Conservation (phyloP, 176 grass and related monocot species). For the Carex littledalei region DNA sequence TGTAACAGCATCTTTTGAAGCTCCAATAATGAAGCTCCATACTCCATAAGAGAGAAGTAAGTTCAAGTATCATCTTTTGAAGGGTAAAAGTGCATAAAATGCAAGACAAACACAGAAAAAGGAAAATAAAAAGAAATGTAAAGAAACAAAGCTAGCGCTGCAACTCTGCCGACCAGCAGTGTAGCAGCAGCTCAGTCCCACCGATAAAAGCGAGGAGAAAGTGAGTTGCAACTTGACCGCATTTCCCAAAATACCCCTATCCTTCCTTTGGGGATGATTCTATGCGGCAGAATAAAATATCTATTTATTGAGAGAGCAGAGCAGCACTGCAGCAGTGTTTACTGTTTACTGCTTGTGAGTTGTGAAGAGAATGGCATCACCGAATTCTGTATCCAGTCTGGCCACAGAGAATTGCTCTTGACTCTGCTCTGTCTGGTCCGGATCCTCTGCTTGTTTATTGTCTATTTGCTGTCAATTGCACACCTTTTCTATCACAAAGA, state of each 20-base stretch:
- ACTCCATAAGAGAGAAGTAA: background rate
- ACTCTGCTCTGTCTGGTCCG: constrained; percentile 11
- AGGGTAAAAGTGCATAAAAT: constrained; percentile 14
- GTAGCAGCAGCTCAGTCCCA: constrained; percentile 29
- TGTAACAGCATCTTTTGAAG: background rate
- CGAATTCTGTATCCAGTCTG: background rate
- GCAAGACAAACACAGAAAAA: constrained; percentile 18
- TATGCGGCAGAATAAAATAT: background rate
- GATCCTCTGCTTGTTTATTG: constrained; percentile 16
- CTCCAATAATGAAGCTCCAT: background rate
- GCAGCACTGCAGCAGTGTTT: no score
- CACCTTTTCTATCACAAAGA: background rate
- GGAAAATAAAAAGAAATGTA: background rate
- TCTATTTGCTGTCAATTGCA: constrained; percentile 10
- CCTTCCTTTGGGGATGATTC: background rate
- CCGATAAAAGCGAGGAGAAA: constrained; percentile 58
- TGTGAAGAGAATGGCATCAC: background rate
- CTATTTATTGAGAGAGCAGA: background rate
- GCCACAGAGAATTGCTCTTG: background rate
- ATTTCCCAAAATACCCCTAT: background rate
- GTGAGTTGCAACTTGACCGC: constrained; percentile 16
- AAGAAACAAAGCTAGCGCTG: constrained; percentile 26
- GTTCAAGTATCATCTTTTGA: background rate
- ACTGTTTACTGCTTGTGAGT: background rate
- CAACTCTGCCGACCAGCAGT: constrained; percentile 21